Base-by-base conservation (phyloP, 2,329 filamentous ascomycete genomes). In the Botrytis porri region DNA sequence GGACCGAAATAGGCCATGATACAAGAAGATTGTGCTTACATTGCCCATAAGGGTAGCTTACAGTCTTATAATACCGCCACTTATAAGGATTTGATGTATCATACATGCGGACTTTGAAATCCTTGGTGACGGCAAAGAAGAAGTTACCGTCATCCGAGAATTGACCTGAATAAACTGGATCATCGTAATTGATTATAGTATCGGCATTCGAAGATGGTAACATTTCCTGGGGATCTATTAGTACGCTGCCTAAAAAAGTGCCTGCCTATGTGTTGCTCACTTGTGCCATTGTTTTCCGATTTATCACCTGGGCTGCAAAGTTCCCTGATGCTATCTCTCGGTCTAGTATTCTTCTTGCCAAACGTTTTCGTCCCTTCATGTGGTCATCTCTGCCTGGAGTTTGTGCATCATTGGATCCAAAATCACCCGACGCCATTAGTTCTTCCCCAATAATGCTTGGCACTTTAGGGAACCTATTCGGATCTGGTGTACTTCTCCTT, bases 81-180 rank as follows among this genome's bases (percentile, higher is more conserved):
- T 94, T 88, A 82, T 96, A 97, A 0, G 95, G 94, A 78, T 98
- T 97, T 2, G 93, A 95, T 0, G 96, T 98, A 81, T 98, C 95
- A 82, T 98, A 99, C 93, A 99, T 95, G 70, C 95, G 92, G 16
- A 99, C 94, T 77, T 90, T 92, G 84, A 97, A 97, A 82, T 98
- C 95, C 82, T 98, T 94, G 16, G 92, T 92, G 79, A 93, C 96
- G 9, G 92, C 91, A 81, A 95, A 98, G 84, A 98, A 98, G 84
- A 98, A 98, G 82, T 97, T 97, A 39, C 96, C 96, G 78, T 99
- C 96, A 76, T 97, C 93, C 0, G 94, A 97, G 81, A 98, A 99
- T 80, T 98, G 95, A 1, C 96, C 96, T 4, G 94, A 97, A 80
- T 98, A 98, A 70, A 96, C 95, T 59, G 93, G 90, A 8, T 91